Percentiles rank a stretch among this genome's conserved stretches.
Evolutionary conservation across 2,329 filamentous ascomycete species (phyloP).

Genomic region (Neofusicoccum kwambonambiense): DNA sequence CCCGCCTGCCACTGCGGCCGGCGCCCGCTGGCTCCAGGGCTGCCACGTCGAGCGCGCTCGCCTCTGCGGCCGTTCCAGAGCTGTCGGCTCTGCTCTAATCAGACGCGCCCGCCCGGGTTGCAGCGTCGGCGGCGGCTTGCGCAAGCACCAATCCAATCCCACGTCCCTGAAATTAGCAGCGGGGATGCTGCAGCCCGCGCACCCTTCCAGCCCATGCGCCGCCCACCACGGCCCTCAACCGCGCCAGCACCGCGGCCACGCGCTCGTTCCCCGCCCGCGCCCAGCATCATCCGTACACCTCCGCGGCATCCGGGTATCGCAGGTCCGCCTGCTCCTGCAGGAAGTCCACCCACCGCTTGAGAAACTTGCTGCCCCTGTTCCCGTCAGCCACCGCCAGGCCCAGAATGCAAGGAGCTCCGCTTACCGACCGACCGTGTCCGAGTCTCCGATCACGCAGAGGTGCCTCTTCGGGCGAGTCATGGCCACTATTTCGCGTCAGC

Average conservation of each 20-base stretch:
- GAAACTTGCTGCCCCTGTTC: slow-evolving; percentile 74
- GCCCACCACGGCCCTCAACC: neutral
- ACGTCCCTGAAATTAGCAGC: slow-evolving; percentile 15
- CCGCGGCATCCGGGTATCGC: slow-evolving; percentile 72
- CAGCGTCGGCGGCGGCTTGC: neutral
- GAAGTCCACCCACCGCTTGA: slow-evolving; percentile 88
- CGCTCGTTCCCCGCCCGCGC: neutral
- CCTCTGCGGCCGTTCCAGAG: slow-evolving; percentile 2
- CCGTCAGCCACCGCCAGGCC: neutral
- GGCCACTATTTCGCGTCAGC: slow-evolving; percentile 61
- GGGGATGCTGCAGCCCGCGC: slow-evolving; percentile 8
- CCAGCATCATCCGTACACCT: slow-evolving; percentile 35
- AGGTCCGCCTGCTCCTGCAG: slow-evolving; percentile 88
- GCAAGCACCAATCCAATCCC: neutral
- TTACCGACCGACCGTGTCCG: slow-evolving; percentile 86
- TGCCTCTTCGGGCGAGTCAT: slow-evolving; percentile 95
- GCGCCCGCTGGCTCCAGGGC: neutral
- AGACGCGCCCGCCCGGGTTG: neutral
- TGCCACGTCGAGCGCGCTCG: slow-evolving; percentile 6
- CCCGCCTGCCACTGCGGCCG: neutral
- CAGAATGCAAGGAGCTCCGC: slow-evolving; percentile 31
- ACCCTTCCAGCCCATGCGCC: neutral
- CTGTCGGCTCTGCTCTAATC: neutral
- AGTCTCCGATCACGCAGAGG: slow-evolving; percentile 87
- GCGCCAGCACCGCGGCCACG: too few relatives aligned